phyloP scores from a whole-genome alignment of 2,329 filamentous ascomycete genomes.

The Phoma sp. region DNA sequence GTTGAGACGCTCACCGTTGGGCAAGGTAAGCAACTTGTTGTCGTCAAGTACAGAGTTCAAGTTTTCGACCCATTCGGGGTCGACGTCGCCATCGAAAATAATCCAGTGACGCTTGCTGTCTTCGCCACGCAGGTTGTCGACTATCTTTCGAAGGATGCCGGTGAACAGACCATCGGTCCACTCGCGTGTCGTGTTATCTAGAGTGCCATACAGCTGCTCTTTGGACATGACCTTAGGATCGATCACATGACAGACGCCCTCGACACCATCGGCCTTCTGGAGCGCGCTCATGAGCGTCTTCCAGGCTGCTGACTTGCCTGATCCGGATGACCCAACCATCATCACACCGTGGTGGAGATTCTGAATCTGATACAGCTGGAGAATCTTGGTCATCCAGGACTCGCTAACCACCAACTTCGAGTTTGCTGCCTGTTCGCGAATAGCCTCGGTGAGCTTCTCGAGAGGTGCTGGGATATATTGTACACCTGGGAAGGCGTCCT shows the following conservation, averaged over 20 bases:
- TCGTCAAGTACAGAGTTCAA: conserved; percentile 99
- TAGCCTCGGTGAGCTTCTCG: conserved; percentile 77
- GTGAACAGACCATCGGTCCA: conserved; percentile 99
- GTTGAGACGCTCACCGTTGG: conserved; percentile 97
- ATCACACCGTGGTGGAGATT: conserved; percentile 98
- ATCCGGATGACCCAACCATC: conserved; percentile 99
- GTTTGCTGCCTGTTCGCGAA: conserved; percentile 81
- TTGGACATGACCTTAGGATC: conserved; percentile 99
- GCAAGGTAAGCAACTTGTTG: conserved; percentile 95
- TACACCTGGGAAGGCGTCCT: conserved; percentile 87
- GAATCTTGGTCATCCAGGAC: conserved; percentile 94
- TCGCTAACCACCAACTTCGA: conserved; percentile 89
- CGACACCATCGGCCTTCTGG: conserved; percentile 86
- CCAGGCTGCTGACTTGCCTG: conserved; percentile 96
- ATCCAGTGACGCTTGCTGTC: conserved; percentile 99
- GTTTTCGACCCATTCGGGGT: conserved; percentile 99
- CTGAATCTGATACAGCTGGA: conserved; percentile 98
- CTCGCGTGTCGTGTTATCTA: conserved; percentile 95
- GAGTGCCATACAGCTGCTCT: conserved; percentile 91
- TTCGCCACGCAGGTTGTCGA: conserved; percentile 97
- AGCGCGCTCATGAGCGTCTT: conserved; percentile 88
- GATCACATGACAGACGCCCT: conserved; percentile 96
- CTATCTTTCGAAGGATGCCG: conserved; percentile 95
- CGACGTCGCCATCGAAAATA: conserved; percentile 97
- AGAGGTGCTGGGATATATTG: conserved; percentile 91